phyloP scores from a whole-genome alignment of 768 basidiomycete genomes.

The Pseudohyphozyma bogoriensis region DNA sequence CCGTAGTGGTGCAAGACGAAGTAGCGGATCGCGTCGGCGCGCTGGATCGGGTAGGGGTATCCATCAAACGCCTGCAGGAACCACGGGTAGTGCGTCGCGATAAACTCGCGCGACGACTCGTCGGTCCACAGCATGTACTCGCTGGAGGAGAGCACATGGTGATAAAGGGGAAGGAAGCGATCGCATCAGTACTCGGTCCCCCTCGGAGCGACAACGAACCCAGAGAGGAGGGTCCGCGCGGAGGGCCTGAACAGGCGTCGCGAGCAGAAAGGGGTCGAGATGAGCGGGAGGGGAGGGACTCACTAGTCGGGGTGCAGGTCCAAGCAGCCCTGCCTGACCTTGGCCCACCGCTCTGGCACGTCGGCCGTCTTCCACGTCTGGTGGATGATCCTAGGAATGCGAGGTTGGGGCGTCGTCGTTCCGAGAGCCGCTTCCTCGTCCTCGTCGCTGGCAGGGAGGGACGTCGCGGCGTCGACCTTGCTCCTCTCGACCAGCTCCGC shows the following conservation, averaged over 20 bases:
- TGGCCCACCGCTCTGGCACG: slow-evolving; percentile 69
- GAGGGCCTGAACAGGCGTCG: too few species aligned
- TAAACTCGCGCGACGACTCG: slow-evolving; percentile 75
- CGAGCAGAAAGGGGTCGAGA: neutral
- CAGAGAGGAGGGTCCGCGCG: neutral
- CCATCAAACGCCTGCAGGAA: slow-evolving; percentile 87
- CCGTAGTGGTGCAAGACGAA: slow-evolving; percentile 93
- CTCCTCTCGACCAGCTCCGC: slow-evolving; percentile 14
- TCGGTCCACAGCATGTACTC: slow-evolving; percentile 98
- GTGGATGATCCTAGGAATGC: slow-evolving; percentile 82
- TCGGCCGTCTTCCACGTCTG: slow-evolving; percentile 96
- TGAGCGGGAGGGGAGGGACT: slow-evolving; percentile 39
- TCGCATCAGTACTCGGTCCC: neutral
- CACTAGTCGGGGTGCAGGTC: slow-evolving; percentile 95
- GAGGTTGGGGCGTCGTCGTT: slow-evolving; percentile 7
- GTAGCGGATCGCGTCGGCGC: slow-evolving; percentile 95
- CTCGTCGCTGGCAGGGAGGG: too few species aligned
- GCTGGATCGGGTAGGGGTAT: slow-evolving; percentile 48
- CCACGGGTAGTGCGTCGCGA: slow-evolving; percentile 76
- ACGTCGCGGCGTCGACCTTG: too few species aligned
- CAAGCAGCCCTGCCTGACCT: slow-evolving; percentile 69
- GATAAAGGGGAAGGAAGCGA: neutral
- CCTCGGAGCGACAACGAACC: neutral
- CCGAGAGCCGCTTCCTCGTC: too few species aligned
- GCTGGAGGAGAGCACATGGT: too few species aligned